A percentile compares a stretch with the other conserved stretches of the same genome.
phyloP scores from a whole-genome alignment of 345 rosid genomes.

The Laguncularia racemosa region DNA sequence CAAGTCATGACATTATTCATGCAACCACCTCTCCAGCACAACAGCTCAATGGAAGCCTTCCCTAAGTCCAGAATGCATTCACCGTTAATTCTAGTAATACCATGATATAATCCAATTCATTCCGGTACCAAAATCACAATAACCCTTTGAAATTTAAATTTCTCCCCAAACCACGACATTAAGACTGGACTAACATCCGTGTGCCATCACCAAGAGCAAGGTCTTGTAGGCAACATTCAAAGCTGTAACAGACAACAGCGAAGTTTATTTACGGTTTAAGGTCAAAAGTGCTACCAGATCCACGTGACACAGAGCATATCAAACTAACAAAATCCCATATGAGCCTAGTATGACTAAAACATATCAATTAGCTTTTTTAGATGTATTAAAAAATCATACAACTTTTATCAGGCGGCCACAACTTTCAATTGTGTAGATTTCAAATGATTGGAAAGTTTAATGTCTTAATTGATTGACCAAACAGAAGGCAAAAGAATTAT shows the following conservation, averaged over 20 bases:
- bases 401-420: too few relatives aligned
- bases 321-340: conserved; percentile 6
- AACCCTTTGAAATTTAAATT: conserved; percentile 18
- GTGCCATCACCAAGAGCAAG: conserved; percentile 64
- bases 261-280: conserved; percentile 29
- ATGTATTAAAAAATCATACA: too few relatives aligned
- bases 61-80: too few relatives aligned
- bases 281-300: conserved; percentile 28
- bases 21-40: too few relatives aligned
- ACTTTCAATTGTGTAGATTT: too few relatives aligned
- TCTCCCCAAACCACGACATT: conserved; percentile 29
- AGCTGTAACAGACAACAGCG: conserved; percentile 55
- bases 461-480: too few relatives aligned
- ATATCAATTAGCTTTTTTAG: neutral
- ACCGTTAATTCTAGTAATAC: neutral
- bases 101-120: conserved; percentile 7
- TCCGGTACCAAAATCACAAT: conserved; percentile 12
- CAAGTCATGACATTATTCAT: too few relatives aligned
- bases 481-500: too few relatives aligned
- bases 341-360: conserved; percentile 1
- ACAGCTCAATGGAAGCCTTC: too few relatives aligned
- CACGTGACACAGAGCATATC: conserved; percentile 18
- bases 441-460: too few relatives aligned
- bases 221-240: conserved; percentile 58
- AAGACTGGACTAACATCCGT: conserved; percentile 39